These are phyloP conservation scores for Setaria viridis DNA, from an alignment of 202 grass and related monocot genomes.

Conservation along the genomic window DNA sequence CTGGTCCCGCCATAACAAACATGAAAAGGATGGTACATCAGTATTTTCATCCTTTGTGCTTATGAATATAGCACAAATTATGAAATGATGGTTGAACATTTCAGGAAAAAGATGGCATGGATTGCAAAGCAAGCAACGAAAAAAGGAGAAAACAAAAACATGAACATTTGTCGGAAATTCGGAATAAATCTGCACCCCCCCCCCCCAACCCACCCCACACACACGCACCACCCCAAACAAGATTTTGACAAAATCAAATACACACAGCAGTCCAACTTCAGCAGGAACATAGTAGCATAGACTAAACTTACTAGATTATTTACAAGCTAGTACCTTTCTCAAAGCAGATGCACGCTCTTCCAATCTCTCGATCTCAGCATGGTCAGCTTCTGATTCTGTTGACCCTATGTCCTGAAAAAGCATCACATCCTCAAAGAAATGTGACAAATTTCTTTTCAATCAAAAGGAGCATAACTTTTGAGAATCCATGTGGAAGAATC, in stretches of 20 bases:
- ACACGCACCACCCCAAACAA: not conserved
- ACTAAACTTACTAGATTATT: slow-evolving; percentile 36
- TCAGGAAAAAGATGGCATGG: not conserved
- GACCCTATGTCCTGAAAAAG: slow-evolving; percentile 53
- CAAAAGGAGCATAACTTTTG: not conserved
- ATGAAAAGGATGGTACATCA: not conserved
- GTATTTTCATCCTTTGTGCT: not conserved
- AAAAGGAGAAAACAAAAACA: not conserved
- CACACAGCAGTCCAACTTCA: not conserved
- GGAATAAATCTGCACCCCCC: not conserved
- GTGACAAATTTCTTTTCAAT: not conserved
- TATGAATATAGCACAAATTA: slow-evolving; percentile 3
- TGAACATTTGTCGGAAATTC: not conserved
- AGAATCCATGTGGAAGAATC: not conserved
- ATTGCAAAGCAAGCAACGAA: not conserved
- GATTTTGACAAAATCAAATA: not conserved
- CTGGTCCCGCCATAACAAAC: too few relatives aligned
- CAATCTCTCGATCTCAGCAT: slow-evolving; percentile 68
- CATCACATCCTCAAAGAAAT: not conserved
- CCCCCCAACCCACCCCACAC: too few relatives aligned
- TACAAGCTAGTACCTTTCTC: slow-evolving; percentile 67
- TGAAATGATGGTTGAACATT: not conserved
- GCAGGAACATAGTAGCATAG: not conserved
- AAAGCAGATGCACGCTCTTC: slow-evolving; percentile 75
- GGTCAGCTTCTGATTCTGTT: slow-evolving; percentile 55